These are phyloP conservation scores for Elaeis oleifera DNA, from an alignment of 202 grass and related monocot species.

Conservation along the genomic window DNA sequence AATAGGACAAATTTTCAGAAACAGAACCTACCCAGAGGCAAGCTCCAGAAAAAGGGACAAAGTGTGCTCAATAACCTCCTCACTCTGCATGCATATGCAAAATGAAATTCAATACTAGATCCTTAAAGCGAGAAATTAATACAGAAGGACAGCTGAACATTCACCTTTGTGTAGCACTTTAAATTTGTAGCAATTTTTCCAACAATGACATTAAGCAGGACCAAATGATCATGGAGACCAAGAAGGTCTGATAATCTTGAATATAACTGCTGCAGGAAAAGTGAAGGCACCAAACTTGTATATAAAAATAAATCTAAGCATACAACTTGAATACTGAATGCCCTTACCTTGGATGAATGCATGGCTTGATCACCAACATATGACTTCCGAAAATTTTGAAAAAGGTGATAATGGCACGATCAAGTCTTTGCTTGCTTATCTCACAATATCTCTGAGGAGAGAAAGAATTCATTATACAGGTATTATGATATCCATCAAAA, in stretches of 20 bases:
- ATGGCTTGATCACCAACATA: conserved; percentile 97
- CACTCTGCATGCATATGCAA: conserved; percentile 53
- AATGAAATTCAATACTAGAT: conserved; percentile 27
- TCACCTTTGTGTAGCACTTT: conserved; percentile 88
- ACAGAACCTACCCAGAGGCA: conserved; percentile 69
- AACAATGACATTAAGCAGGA: conserved; percentile 97
- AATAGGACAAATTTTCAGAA: conserved; percentile 18
- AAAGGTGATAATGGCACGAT: conserved; percentile 89
- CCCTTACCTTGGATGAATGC: conserved; percentile 80
- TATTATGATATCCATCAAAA: neutral
- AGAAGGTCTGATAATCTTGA: conserved; percentile 94
- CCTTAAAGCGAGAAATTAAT: conserved; percentile 5
- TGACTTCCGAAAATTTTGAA: conserved; percentile 91
- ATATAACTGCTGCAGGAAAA: conserved; percentile 91
- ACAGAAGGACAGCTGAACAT: conserved; percentile 19
- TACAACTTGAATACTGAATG: too few relatives aligned
- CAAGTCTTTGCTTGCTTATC: conserved; percentile 91
- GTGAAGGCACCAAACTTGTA: conserved; percentile 12
- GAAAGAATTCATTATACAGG: conserved; percentile 15
- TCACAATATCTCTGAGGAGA: conserved; percentile 81
- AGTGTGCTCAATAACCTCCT: conserved; percentile 95
- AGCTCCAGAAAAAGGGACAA: conserved; percentile 83
- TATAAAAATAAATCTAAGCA: neutral
- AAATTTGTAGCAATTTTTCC: conserved; percentile 97
- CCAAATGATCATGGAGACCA: conserved; percentile 93